These are phyloP conservation scores for Artomyces pyxidatus DNA, from an alignment of 768 basidiomycete species.

Conservation along the genomic window DNA sequence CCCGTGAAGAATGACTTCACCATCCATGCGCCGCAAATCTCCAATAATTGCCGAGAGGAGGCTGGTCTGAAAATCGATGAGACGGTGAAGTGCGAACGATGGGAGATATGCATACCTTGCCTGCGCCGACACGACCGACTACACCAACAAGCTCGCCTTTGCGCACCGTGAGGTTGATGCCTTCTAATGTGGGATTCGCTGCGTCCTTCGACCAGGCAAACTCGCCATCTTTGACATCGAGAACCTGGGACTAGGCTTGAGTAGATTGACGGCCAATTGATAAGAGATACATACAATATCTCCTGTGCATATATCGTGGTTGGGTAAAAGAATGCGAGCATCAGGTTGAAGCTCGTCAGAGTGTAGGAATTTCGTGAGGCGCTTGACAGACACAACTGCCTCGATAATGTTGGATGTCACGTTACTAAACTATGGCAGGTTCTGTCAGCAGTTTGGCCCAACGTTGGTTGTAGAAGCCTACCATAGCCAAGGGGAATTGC, in stretches of 20 bases:
- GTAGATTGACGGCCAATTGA: neutral
- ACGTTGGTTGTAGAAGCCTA: slow-evolving; percentile 22
- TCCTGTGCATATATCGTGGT: slow-evolving; percentile 36
- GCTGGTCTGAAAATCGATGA: slow-evolving; percentile 42
- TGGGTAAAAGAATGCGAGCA: slow-evolving; percentile 50
- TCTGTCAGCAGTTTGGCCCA: slow-evolving; percentile 1
- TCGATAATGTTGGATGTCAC: slow-evolving; percentile 78
- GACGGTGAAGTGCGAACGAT: slow-evolving; percentile 8
- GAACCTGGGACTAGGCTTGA: slow-evolving; percentile 30
- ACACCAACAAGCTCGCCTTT: slow-evolving; percentile 85
- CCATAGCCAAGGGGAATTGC: slow-evolving; percentile 82
- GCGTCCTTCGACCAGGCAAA: slow-evolving; percentile 70
- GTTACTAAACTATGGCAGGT: neutral
- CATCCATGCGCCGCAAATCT: slow-evolving; percentile 74
- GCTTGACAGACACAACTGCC: slow-evolving; percentile 74
- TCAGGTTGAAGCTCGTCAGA: slow-evolving; percentile 77
- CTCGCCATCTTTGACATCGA: slow-evolving; percentile 67
- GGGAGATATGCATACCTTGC: slow-evolving; percentile 50
- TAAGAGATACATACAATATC: slow-evolving; percentile 40
- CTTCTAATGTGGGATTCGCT: slow-evolving; percentile 59
- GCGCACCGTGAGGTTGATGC: slow-evolving; percentile 61
- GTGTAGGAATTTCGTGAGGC: slow-evolving; percentile 66
- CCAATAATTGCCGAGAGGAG: slow-evolving; percentile 76
- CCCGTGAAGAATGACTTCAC: slow-evolving; percentile 61
- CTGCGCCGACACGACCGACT: slow-evolving; percentile 84